Evolutionary conservation across 331 rosid genomes (phyloP), one percentile per base, ranked within the genome.

Genomic region (Malus hybrid): DNA sequence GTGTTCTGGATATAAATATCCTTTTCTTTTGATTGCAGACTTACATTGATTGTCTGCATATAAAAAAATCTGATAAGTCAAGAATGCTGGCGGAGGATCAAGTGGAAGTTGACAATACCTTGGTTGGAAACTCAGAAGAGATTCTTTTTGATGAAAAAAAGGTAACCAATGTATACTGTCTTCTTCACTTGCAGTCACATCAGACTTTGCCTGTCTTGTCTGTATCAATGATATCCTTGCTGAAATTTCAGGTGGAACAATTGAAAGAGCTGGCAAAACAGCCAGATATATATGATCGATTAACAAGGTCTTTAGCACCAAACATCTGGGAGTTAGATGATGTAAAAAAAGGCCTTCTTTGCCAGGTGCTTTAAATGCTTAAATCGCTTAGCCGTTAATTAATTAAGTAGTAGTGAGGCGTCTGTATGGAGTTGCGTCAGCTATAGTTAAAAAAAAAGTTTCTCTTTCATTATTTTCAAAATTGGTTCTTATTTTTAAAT

Each of bases 281-380:
- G 66, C 93, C 97, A 16, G 96, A 94, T 83, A 89, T 94, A 77
- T 92, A 94, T 80, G 97, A 94, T 71, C 87, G 87, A 69, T 76
- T 94, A 70, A 94, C 96, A 55, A 94, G 86, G 73, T 94, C 99
- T 6, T 79, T 92, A 88, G 97, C 97, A 5, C 97, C 99, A 56
- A 94, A 94, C 83, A 94, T 94, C 81, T 94, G 99, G 97, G 97
- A 94, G 86, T 89, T 94, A 34, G 99, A 94, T 24, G 97, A 94
- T 67, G 97, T 94, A 15, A 94, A 94, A 85, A 94, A 84, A 83
- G 97, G 99, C 71, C 97, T 92, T 74, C 97, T 94, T 83, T 94
- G 99, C 82, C 99, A 94, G 97, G 99, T 92, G 61, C 65, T 65
- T 73, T 69, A 62, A 72, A 46, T 52, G 68, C 63, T 70, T 34